Evolutionary conservation across 768 basidiomycete species (phyloP).

Genomic region (Coprinellus micaceus): DNA sequence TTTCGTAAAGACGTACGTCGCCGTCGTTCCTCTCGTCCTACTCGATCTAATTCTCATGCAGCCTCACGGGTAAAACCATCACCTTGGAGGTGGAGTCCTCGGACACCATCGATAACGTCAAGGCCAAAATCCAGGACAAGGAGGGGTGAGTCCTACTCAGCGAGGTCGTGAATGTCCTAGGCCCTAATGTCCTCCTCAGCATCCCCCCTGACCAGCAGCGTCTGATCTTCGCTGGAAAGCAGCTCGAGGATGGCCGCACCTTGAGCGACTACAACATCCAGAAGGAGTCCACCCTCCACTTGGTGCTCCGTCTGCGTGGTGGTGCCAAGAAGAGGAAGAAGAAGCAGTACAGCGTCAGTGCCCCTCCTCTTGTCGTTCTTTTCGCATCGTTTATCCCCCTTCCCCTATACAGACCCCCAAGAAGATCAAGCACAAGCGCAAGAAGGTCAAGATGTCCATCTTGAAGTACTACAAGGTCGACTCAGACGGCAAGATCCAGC

Average conservation of each 20-base stretch:
- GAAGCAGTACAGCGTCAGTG: constrained; percentile 93
- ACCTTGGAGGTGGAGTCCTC: constrained; percentile 97
- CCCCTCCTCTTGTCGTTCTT: neutral
- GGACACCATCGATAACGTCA: constrained; percentile 97
- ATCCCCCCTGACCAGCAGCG: constrained; percentile 96
- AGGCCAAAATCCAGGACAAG: constrained; percentile 96
- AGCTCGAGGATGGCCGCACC: constrained; percentile 98
- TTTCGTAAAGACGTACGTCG: constrained; percentile 90
- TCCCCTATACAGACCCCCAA: constrained; percentile 72
- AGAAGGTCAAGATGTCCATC: constrained; percentile 99
- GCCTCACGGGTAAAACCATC: constrained; percentile 98
- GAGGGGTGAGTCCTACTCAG: constrained; percentile 64
- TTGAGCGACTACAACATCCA: constrained; percentile 97
- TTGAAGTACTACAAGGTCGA: constrained; percentile 99
- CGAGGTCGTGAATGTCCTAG: constrained; percentile 6
- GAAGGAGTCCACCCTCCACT: constrained; percentile 97
- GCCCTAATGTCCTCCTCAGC: constrained; percentile 30
- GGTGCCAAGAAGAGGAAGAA: constrained; percentile 99
- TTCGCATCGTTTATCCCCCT: too few species aligned
- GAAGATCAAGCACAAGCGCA: constrained; percentile 99
- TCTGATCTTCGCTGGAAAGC: constrained; percentile 98
- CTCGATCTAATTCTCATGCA: constrained; percentile 25
- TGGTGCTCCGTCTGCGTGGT: constrained; percentile 97
- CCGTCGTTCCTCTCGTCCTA: neutral
- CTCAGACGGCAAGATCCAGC: constrained; percentile 99